Evolutionary conservation across 2,329 filamentous ascomycete genomes (phyloP), one percentile per base, ranked within the genome.

Genomic region (Monosporascus sp.): DNA sequence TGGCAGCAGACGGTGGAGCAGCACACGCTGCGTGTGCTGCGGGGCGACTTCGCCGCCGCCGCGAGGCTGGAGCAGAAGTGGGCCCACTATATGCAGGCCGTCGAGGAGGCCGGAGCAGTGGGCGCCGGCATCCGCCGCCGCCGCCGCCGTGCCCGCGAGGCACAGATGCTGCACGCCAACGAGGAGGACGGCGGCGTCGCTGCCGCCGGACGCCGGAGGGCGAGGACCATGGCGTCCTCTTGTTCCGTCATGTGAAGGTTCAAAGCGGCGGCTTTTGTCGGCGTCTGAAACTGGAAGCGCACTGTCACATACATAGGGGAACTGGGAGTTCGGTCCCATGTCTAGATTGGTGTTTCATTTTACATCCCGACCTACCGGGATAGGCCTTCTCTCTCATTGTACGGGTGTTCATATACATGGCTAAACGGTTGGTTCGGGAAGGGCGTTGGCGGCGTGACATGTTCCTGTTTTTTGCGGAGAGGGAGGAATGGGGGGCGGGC

Each of bases 1-100:
- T 97, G 90, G 83, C 93, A 97, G 72, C 89, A 90, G 73, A 97
- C 91, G 0, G 91, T 97, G 5, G 88, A 97, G 60, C 91, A 97
- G 69, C 93, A 97, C 70, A 91, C 86, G 50, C 93, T 92, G 73
- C 83, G 92, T 4, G 89, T 97, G 1, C 70, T 96, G 50, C 78
- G 82, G 5, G 90, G 90, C 7, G 89, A 96, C 57, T 80, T 90
- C 54, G 76, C 78, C 0, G 80, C 88, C 1, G 94, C 94, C 1
- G 79, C 78, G 38, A 78, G 89, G n/a, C 77, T 97, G 20, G 92
- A 96, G 75, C 80, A 86, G 58, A 95, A 93, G 68, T 97, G 93
- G 93, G 87, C 88, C 0, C 88, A 95, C 51, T 96, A 90, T 69
- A 97, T 97, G 91, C 89, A 95, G 73, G 86, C 89, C 17, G 89